phyloP scores from a whole-genome alignment of 2,329 filamentous ascomycete genomes.

The Elsinoe fawcettii region DNA sequence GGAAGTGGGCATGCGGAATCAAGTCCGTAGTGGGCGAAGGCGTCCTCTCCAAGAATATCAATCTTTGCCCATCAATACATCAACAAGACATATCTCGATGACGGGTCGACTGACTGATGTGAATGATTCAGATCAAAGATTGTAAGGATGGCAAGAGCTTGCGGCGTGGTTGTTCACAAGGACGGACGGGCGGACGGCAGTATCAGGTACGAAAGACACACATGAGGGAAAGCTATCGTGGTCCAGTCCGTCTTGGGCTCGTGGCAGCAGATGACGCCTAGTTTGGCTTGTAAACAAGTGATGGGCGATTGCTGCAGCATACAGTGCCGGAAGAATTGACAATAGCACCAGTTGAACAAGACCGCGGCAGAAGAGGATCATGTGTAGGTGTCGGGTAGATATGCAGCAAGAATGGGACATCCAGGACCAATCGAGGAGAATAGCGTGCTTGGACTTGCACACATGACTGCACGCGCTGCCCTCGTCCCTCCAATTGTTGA shows the following conservation, averaged over 20 bases:
- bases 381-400: conserved; percentile 16
- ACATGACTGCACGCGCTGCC: conserved; percentile 3
- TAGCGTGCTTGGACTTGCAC: neutral
- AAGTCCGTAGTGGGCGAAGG: neutral
- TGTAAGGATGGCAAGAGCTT: neutral
- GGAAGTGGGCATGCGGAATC: conserved; percentile 3
- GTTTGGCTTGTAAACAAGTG: neutral
- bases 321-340: conserved; percentile 9
- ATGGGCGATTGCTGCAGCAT: neutral
- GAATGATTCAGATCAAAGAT: neutral
- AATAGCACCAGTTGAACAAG: neutral
- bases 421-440: conserved; percentile 12
- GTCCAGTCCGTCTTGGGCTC: neutral
- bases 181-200: conserved; percentile 3
- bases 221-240: neutral
- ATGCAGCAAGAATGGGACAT: conserved; percentile 8
- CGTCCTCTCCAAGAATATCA: neutral
- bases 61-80: neutral
- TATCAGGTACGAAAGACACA: neutral
- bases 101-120: neutral
- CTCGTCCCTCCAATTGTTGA: conserved; percentile 5
- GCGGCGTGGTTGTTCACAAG: conserved; percentile 11
- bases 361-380: conserved; percentile 5
- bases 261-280: conserved; percentile 1
- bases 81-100: conserved; percentile 1